Evolutionary conservation across 108 stramenopile genomes (phyloP).

Genomic region (Discostella stelligeroides): DNA sequence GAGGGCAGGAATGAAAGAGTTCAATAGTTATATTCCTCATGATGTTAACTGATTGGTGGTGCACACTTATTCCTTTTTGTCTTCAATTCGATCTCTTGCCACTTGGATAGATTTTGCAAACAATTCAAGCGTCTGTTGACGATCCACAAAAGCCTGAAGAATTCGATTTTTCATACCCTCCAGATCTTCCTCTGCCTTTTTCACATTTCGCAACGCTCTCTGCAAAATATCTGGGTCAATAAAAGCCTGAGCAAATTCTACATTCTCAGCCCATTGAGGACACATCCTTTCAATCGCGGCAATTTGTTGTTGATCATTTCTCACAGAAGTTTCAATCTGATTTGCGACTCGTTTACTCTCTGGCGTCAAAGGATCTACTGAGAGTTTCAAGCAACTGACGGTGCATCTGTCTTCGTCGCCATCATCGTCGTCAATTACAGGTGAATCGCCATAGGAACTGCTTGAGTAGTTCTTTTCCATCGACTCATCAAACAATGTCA

Average conservation of each 20-base stretch:
- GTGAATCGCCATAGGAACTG: neutral
- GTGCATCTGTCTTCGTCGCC: conserved; percentile 4
- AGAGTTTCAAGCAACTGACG: neutral
- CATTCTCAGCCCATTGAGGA: conserved; percentile 36
- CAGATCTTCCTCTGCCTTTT: conserved; percentile 13
- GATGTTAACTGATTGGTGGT: neutral
- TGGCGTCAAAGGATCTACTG: conserved; percentile 14
- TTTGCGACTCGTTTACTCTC: conserved; percentile 16
- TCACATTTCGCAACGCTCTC: conserved; percentile 23
- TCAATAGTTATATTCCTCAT: no score
- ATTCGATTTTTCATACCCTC: conserved; percentile 30
- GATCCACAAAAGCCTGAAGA: conserved; percentile 35
- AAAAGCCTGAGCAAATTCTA: conserved; percentile 24
- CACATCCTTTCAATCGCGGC: conserved; percentile 35
- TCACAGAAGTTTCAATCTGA: conserved; percentile 24
- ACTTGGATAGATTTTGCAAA: conserved; percentile 34
- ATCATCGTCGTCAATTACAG: conserved; percentile 1
- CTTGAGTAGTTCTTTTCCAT: conserved; percentile 2
- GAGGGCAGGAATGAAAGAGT: no score
- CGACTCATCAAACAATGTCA: conserved; percentile 18
- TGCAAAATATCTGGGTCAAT: conserved; percentile 23
- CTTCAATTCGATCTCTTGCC: conserved; percentile 20
- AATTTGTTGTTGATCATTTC: conserved; percentile 3
- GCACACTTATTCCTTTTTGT: neutral
- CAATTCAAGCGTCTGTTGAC: conserved; percentile 29